These are phyloP conservation scores for Thelonectria blattea DNA, from an alignment of 2,329 filamentous ascomycete genomes.

Conservation along the genomic window DNA sequence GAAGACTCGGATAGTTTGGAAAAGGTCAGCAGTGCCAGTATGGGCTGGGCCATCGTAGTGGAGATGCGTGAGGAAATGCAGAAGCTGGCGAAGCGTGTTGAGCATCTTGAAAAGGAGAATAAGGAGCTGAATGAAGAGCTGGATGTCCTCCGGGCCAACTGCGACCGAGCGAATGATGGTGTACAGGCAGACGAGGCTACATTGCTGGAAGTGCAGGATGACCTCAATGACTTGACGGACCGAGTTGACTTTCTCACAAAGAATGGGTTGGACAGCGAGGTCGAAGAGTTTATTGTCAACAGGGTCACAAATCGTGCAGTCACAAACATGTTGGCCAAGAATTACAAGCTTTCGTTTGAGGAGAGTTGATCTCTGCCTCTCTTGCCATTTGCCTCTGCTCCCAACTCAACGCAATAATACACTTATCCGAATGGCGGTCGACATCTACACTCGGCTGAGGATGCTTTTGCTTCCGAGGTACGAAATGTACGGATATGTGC, in stretches of 20 bases:
- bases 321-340: slow-evolving; percentile 7
- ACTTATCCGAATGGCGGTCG: too few relatives aligned
- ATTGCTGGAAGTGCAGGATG: slow-evolving; percentile 5
- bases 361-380: slow-evolving; percentile 45
- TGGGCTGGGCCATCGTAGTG: slow-evolving; percentile 1
- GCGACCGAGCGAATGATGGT: slow-evolving; percentile 2
- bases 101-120: slow-evolving; percentile 12
- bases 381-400: neutral
- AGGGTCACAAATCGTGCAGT: slow-evolving; percentile 12
- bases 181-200: slow-evolving; percentile 4
- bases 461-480: too few relatives aligned
- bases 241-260: slow-evolving; percentile 8
- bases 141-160: slow-evolving; percentile 7
- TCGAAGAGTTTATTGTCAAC: slow-evolving; percentile 13
- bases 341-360: slow-evolving; percentile 15
- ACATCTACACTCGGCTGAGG: too few relatives aligned
- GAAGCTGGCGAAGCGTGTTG: slow-evolving; percentile 6
- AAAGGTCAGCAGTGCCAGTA: neutral
- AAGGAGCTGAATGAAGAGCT: slow-evolving; percentile 7
- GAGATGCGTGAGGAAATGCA: slow-evolving; percentile 15
- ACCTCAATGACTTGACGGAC: slow-evolving; percentile 7
- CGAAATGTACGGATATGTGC: too few relatives aligned
- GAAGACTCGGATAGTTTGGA: slow-evolving; percentile 1
- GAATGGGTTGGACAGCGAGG: slow-evolving; percentile 12
- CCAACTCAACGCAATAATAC: neutral